A percentile compares a stretch with the other conserved stretches of the same genome.
Conservation (phyloP, 495 filamentous ascomycete species). For the Aspergillus cavernicola region DNA sequence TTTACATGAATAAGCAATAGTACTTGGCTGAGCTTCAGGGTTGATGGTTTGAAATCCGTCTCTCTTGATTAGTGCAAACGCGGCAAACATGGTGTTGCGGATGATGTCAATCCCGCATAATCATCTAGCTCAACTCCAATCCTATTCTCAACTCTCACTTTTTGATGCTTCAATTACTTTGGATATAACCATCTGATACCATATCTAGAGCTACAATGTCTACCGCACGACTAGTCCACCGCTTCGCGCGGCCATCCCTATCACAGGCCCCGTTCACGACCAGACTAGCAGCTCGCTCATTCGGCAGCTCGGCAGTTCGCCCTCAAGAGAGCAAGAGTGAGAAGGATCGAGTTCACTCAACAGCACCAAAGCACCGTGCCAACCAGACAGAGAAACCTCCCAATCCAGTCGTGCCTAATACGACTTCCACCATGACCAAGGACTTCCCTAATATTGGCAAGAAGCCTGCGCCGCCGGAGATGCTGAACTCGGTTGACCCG, state of each 20-base stretch:
- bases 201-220: slow-evolving; percentile 32
- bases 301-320: slow-evolving; percentile 35
- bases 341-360: slow-evolving; percentile 24
- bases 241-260: slow-evolving; percentile 29
- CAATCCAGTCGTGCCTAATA: slow-evolving; percentile 63
- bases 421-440: slow-evolving; percentile 60
- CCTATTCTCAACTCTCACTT: background rate
- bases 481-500: slow-evolving; percentile 44
- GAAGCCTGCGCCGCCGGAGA: slow-evolving; percentile 56
- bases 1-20: background rate
- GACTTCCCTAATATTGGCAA: slow-evolving; percentile 57
- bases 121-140: slow-evolving; percentile 1
- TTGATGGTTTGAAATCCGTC: slow-evolving; percentile 13
- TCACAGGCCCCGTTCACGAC: slow-evolving; percentile 20
- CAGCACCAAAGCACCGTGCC: slow-evolving; percentile 46
- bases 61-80: slow-evolving; percentile 18
- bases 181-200: background rate
- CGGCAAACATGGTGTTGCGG: slow-evolving; percentile 42
- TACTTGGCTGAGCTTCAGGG: background rate
- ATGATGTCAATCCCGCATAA: slow-evolving; percentile 42
- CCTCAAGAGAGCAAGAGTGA: slow-evolving; percentile 25
- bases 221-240: slow-evolving; percentile 30
- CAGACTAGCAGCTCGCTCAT: slow-evolving; percentile 27
- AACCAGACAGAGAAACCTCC: slow-evolving; percentile 51
- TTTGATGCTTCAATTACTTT: background rate